A percentile compares a stretch with the other conserved stretches of the same genome.
phyloP scores from a whole-genome alignment of 2,329 filamentous ascomycete genomes.

The Harringtonia lauricola region DNA sequence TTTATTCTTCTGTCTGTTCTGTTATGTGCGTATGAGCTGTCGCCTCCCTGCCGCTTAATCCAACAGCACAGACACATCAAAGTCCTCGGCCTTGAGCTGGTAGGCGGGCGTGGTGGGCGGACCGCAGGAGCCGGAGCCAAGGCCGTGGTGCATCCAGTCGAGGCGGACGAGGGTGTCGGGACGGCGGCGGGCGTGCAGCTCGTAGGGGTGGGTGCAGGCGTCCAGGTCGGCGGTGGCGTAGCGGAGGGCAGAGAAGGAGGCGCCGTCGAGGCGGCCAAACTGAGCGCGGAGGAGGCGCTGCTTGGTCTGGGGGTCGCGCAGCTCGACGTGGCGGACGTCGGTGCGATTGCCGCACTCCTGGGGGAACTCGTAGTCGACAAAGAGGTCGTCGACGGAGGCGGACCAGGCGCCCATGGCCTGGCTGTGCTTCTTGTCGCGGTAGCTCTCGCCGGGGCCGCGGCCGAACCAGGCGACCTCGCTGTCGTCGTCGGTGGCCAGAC shows the following conservation, averaged over 20 bases:
- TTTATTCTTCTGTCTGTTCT: too few relatives aligned
- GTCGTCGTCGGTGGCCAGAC: slow-evolving; percentile 33
- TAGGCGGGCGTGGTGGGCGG: slow-evolving; percentile 40
- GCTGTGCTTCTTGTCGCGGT: slow-evolving; percentile 47
- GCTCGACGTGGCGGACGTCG: not conserved
- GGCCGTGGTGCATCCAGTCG: slow-evolving; percentile 50
- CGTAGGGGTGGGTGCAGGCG: slow-evolving; percentile 45
- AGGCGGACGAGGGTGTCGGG: slow-evolving; percentile 44
- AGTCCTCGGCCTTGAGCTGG: slow-evolving; percentile 29
- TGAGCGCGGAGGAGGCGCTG: slow-evolving; percentile 33
- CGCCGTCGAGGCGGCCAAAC: slow-evolving; percentile 42
- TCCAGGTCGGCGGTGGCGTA: slow-evolving; percentile 46
- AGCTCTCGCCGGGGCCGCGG: slow-evolving; percentile 51
- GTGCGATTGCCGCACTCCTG: slow-evolving; percentile 58
- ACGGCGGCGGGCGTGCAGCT: slow-evolving; percentile 35
- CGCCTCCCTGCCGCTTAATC: too few relatives aligned
- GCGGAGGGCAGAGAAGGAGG: slow-evolving; percentile 43
- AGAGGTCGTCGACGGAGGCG: slow-evolving; percentile 34
- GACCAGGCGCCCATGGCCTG: slow-evolving; percentile 41
- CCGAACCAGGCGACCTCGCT: slow-evolving; percentile 49
- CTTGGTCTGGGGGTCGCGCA: not conserved
- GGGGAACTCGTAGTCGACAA: slow-evolving; percentile 52
- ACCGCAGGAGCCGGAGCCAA: slow-evolving; percentile 53
- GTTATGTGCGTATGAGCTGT: too few relatives aligned
- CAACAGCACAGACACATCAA: slow-evolving; percentile 31